Base-by-base conservation (phyloP, 106 monocot species). In the Posidonia australis region DNA sequence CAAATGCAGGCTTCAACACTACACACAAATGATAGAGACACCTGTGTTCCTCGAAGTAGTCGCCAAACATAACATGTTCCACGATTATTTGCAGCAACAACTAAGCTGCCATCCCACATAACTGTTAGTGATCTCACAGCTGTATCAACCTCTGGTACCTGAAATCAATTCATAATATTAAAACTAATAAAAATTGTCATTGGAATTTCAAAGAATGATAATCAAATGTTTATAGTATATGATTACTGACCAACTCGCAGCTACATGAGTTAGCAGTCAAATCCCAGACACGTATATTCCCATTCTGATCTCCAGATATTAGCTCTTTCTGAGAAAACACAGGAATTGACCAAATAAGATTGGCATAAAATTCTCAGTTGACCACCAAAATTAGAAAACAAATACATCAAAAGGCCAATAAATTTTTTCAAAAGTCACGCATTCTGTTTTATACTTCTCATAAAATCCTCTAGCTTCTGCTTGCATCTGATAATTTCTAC, bases 31-130 rank as follows among this genome's bases (percentile, higher is more conserved):
- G 14, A 56, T 26, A 13, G 31, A 76, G 16, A 60, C 13, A 31
- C 87, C 91, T 99, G 98, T 54, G 84, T 82, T 66, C 91, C 91
- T 53, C 79, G 83, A 12, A 87, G 78, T 73, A 99, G 67, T 2
- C 98, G 79, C 98, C 98, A 91, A 6, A 99, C 87, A 78, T 91
- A 98, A 76, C 98, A 99, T 70, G 85, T 99, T 26, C 91, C 98
- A 61, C 45, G 76, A 67, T 99, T 91, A 74, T 99, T 99, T 58
- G 98, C 98, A 77, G 98, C 98, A 68, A 99, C 98, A 57, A 99
- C 91, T 74, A 99, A 79, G 74, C 87, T 88, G 5, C 91, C 98
- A 79, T 99, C 98, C 98, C 98, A 99, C 98, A 99, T 91, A 18
- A 99, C 84, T 54, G 98, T 85, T 49, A 99, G 60, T 65, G 91